Evolutionary conservation across 129 eudicot species (phyloP).

Genomic region (Helianthus annuus): DNA sequence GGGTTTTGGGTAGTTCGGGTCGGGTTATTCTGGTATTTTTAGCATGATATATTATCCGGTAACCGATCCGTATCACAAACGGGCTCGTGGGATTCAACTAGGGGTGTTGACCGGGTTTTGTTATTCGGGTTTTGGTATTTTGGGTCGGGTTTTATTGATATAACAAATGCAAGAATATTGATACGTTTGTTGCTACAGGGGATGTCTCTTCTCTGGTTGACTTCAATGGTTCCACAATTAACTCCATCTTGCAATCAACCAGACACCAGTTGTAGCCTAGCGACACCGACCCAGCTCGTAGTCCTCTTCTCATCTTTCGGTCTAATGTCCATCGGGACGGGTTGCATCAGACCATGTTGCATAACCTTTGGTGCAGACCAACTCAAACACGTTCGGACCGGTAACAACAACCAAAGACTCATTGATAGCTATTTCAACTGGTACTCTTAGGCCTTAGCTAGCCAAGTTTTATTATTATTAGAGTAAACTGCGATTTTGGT

Average conservation of each 20-base stretch:
- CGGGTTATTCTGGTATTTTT: no score
- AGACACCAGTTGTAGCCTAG: conserved; percentile 18
- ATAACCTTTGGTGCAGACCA: conserved; percentile 58
- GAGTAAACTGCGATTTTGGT: no score
- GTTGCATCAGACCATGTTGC: conserved; percentile 44
- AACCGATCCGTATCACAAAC: not conserved
- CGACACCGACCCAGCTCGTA: conserved; percentile 26
- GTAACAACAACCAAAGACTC: conserved; percentile 17
- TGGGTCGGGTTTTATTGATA: no score
- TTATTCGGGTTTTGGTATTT: no score
- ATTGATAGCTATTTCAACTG: conserved; percentile 47
- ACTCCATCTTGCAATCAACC: conserved; percentile 37
- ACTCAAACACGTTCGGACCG: conserved; percentile 21
- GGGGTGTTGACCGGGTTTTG: not conserved
- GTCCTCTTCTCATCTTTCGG: conserved; percentile 34
- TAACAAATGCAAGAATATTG: no score
- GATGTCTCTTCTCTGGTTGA: conserved; percentile 43
- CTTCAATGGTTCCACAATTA: conserved; percentile 45
- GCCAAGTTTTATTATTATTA: no score
- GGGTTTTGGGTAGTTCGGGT: no score
- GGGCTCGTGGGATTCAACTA: not conserved
- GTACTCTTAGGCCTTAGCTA: conserved; percentile 23
- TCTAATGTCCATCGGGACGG: conserved; percentile 49
- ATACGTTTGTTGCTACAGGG: conserved; percentile 31
- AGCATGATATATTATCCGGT: no score